Base-by-base conservation (phyloP, 805 yeast species). In the Candida tammaniensis region DNA sequence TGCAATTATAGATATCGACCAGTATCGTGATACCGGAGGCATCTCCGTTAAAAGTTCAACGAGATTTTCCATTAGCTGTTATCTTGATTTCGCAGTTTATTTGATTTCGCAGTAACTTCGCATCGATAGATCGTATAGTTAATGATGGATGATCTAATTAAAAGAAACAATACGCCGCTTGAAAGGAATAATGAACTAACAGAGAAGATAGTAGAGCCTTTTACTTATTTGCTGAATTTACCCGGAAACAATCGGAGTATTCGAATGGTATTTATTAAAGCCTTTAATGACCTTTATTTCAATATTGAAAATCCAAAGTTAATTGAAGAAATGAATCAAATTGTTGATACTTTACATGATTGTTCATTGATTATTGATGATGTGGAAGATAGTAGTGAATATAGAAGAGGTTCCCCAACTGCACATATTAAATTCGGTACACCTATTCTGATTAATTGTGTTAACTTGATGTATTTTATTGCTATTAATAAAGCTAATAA, bases 391-490 rank as follows among this genome's bases (percentile, higher is more conserved):
- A 66, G 59, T 25, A 82, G 95, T 0, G 60, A 58, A 14, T 61
- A 78, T 28, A 67, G 98, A 44, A 57, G 98, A 25, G 96, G 96
- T 1, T 57, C 65, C 22, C 87, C 88, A 1, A 79, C 86, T 4
- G 85, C 96, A 0, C 96, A 89, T 55, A 57, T 74, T 31, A 69
- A 82, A 12, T 89, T 63, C 54, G 98, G 98, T 0, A 56, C 71
- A 0, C 87, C 96, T 0, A 75, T 77, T 49, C 84, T 96, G 3
- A 77, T 91, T 36, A 89, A 89, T 51, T 72, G 88, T 34, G 85
- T 94, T 3, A 86, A 85, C 55, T 78, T 82, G 54, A 82, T 84
- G 78, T 83, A 87, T 56, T 86, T 89, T 50, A 61, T 70, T 24
- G 85, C 94, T 1, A 68, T 86, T 58, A 70, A 73, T 38, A 60